These are phyloP conservation scores for Acanthamoeba triangularis DNA, from an alignment of 208 protist genomes.

Conservation along the genomic window DNA sequence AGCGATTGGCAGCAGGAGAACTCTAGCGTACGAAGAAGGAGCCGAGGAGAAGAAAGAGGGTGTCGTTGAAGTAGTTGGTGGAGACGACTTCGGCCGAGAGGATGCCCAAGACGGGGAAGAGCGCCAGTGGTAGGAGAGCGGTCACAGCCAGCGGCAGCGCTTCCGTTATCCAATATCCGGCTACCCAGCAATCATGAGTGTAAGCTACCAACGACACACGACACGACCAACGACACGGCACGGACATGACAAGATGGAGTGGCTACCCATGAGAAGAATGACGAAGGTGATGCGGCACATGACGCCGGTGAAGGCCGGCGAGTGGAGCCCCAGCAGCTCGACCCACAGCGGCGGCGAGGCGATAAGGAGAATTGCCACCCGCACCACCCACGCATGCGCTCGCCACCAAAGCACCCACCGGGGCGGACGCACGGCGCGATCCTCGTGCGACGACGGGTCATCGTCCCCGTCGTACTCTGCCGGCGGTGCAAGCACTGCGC, in stretches of 20 bases:
- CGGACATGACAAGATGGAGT: too few relatives aligned
- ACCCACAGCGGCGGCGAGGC: constrained; percentile 46
- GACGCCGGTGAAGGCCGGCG: constrained; percentile 35
- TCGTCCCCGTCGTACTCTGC: too few relatives aligned
- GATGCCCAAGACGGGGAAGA: constrained; percentile 63
- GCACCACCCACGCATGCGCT: background rate
- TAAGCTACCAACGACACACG: too few relatives aligned
- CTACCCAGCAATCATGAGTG: background rate
- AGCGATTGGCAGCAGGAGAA: too few relatives aligned
- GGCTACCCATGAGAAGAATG: constrained; percentile 38
- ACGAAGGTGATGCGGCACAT: constrained; percentile 66
- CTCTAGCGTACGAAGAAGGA: constrained; percentile 53
- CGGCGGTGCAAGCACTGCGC: too few relatives aligned
- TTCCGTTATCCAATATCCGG: constrained; percentile 53
- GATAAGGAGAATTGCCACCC: background rate
- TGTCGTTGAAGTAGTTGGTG: constrained; percentile 73
- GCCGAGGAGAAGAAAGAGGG: constrained; percentile 36
- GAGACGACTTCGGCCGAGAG: constrained; percentile 48
- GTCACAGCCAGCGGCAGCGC: constrained; percentile 62
- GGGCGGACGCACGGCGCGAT: background rate
- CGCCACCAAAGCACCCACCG: background rate
- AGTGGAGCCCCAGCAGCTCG: constrained; percentile 40
- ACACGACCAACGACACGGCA: background rate
- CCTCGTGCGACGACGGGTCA: too few relatives aligned
- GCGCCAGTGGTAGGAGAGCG: constrained; percentile 28